These are phyloP conservation scores for Tuber umbilicatum DNA, from an alignment of 495 filamentous ascomycete species.

Conservation along the genomic window DNA sequence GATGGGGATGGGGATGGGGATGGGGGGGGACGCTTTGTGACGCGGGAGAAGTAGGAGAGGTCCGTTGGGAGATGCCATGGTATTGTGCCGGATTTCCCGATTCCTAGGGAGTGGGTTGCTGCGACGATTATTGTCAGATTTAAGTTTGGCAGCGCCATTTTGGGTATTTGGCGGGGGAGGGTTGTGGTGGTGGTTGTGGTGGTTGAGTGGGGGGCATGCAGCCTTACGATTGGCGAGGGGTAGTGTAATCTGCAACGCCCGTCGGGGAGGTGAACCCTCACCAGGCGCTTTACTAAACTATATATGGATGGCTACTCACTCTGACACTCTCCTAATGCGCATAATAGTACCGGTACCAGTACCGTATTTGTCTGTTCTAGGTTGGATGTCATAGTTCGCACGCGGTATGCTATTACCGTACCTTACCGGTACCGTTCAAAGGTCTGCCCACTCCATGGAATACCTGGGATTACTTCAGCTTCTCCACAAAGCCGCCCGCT, in stretches of 20 bases:
- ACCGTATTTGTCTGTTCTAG: background rate
- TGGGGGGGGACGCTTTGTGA: constrained; percentile 62
- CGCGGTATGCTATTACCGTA: too few relatives aligned
- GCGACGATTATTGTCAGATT: constrained; percentile 70
- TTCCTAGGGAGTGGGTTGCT: constrained; percentile 61
- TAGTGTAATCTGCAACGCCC: background rate
- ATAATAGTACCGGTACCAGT: too few relatives aligned
- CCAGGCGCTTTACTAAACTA: background rate
- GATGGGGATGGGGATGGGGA: constrained; percentile 17
- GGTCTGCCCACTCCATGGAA: too few relatives aligned
- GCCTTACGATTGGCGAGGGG: background rate
- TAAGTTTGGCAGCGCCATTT: constrained; percentile 49
- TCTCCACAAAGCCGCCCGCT: too few relatives aligned
- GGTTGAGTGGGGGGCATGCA: background rate
- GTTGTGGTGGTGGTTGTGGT: background rate
- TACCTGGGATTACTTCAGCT: too few relatives aligned
- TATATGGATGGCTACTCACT: background rate
- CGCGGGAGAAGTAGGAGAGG: constrained; percentile 89
- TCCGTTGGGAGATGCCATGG: constrained; percentile 89
- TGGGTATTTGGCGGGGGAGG: background rate
- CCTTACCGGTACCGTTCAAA: too few relatives aligned
- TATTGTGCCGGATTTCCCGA: constrained; percentile 69
- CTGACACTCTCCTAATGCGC: background rate
- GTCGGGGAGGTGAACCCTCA: background rate
- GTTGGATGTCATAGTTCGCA: background rate